Evolutionary conservation across 495 filamentous ascomycete genomes (phyloP), one percentile per base, ranked within the genome.

Genomic region (Aspergillus cavernicola): DNA sequence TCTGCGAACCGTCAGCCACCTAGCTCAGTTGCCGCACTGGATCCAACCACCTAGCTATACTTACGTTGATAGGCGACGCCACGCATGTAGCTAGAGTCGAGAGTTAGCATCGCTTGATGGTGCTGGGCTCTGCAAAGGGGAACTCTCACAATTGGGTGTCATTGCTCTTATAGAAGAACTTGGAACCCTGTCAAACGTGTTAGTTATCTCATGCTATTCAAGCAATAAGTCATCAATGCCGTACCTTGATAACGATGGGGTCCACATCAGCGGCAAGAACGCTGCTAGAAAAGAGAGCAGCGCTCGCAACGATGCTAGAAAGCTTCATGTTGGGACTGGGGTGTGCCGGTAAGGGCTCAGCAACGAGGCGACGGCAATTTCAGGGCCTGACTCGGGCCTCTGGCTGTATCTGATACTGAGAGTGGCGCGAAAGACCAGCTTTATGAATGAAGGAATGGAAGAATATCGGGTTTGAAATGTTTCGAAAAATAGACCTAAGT

Each of bases 31-130:
- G 18, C 13, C 9, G 10, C n/a, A 46, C 4, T 1, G 19, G 11
- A n/a, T 3, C 31, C 7, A 13, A n/a, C 31, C 15, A 7, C 3
- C 40, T 15, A n/a, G 22, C 23, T 4, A 10, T n/a, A 70, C 69
- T 67, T 63, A 76, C 77, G 73, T 64, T 85, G 92, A 68, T 97
- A 97, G 42, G 92, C 92, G 57, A 97, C 79, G 59, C 92, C 92
- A 55, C 83, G 85, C 50, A 97, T 90, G 62, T 74, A 85, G 65
- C 81, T 83, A 42, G 37, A 60, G 12, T 9, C 3, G 9, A n/a
- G 1, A 16, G 44, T 32, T 6, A 55, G 46, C 38, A 36, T 39
- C 4, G 11, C 13, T n/a, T n/a, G n/a, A n/a, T 28, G 6, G n/a
- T 28, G 24, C 19, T 16, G 24, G 6, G 4, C 41, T 10, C 15